Base-by-base conservation (phyloP, 148 eudicot genomes). In the Salicornia ramosissima region DNA sequence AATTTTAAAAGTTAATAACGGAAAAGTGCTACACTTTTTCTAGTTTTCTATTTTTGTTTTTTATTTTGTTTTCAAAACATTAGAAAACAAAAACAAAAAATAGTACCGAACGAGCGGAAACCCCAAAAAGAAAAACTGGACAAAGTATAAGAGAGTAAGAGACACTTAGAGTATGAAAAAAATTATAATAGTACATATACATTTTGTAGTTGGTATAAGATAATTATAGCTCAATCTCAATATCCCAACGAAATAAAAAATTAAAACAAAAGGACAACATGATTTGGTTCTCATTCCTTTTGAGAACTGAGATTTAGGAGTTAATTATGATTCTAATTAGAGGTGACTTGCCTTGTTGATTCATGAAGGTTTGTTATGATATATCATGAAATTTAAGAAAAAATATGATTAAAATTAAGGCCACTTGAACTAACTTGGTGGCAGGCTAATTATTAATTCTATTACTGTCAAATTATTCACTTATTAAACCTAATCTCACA, bases 401-500 rank as follows among this genome's bases (percentile, higher is more conserved):
- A 16, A 4, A 28, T 31, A 67, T 54, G 57, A 68, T 63, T 63
- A 63, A 10, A n/a, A 14, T 63, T 63, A 25, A 22, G 28, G 30
- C 29, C 47, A 36, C 65, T 11, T 42, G 6, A 63, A 63, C 19
- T 24, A 63, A 63, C n/a, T 21, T 39, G 30, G 31, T 63, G 25
- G 26, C 40, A 26, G 4, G 36, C 67, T 63, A 63, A 63, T 40
- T 63, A 40, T 21, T 40, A 13, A 25, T 15, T 22, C 47, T 16
- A 31, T 16, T 21, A 4, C 19, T 66, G 34, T 47, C 24, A 54
- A 22, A 31, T 16, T 14, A 56, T 26, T 29, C 52, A 72, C 26
- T 72, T n/a, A n/a, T n/a, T n/a, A n/a, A 52, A 34, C 16, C 60
- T 72, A 50, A 62, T 64, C 50, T 47, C 16, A 31, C 40, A 49